These are phyloP conservation scores for Globisporangium paroecandrum DNA, from an alignment of 352 stramenopile genomes.

Conservation along the genomic window DNA sequence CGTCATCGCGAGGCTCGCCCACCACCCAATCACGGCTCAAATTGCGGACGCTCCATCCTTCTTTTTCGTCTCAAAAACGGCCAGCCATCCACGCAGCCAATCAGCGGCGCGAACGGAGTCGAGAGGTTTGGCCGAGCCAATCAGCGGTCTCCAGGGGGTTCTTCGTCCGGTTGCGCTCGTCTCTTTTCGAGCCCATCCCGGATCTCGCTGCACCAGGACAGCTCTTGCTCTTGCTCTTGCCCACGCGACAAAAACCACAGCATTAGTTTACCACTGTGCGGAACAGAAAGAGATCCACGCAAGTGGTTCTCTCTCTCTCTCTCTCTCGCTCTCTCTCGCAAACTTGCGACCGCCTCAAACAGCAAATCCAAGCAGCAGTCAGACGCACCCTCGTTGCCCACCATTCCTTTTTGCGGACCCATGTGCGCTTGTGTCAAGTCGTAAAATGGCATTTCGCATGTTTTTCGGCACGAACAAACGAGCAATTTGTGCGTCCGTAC, in stretches of 20 bases:
- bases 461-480: background rate
- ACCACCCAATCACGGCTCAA: constrained; percentile 1
- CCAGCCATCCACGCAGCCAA: background rate
- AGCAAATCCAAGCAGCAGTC: constrained; percentile 5
- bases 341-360: background rate
- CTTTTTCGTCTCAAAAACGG: background rate
- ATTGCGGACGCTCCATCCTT: background rate
- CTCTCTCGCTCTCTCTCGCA: background rate
- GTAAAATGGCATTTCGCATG: constrained; percentile 8
- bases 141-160: constrained; percentile 2
- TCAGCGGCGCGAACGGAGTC: background rate
- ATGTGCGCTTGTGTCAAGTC: constrained; percentile 2
- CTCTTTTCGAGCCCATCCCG: background rate
- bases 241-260: background rate
- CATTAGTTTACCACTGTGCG: background rate
- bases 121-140: background rate
- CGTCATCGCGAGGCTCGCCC: background rate
- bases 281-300: background rate
- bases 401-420: constrained; percentile 7
- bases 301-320: background rate
- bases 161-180: constrained; percentile 2
- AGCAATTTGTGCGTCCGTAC: background rate
- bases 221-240: background rate
- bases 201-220: background rate
- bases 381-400: background rate